Base-by-base conservation (phyloP, 2,329 filamentous ascomycete genomes). In the Tolypocladium cylindrosporum region DNA sequence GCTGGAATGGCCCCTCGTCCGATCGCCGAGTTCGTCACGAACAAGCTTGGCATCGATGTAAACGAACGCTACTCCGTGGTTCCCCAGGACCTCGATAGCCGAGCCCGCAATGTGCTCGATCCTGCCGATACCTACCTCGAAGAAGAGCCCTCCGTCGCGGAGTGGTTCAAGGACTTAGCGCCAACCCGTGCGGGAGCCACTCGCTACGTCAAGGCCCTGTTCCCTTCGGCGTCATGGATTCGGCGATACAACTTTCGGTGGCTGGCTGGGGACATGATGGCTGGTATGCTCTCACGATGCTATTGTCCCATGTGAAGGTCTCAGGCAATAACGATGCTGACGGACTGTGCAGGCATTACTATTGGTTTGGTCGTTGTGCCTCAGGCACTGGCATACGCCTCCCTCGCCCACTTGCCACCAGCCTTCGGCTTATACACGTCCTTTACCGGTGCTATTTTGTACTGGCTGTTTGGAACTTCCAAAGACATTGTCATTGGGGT, bases 391-490 rank as follows among this genome's bases (percentile, higher is more conserved):
- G 88, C 89, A 0, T 93, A 93, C 68, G 88, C 89, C 14, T 74
- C 85, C 40, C 77, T 93, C 27, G 89, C 89, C 31, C 76, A 84
- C 48, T 75, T 93, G 19, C 77, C 79, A 0, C 79, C 85, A 3
- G 80, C 91, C 64, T 92, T 83, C 65, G 89, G 89, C 41, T 76
- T 93, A 0, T 93, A 93, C 72, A 90, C 89, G 0, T 91, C 89
- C 0, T 93, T 93, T 67, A 88, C 91, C 70, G 89, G 89, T 55
- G 88, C 90, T 39, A 73, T 90, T 56, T 78, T 91, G 56, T 93
- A 93, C 73, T 92, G 89, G 88, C 82, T 90, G 58, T 92, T 92
- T 67, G 89, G 88, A 41, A 92, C 89, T 0, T 92, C 89, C 9
- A 92, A 91, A 67, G 89, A 93, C 69, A 91, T 93, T 68, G 90